Conservation (phyloP, 441 rosid species). For the Bocquillonia castaneifolia region DNA sequence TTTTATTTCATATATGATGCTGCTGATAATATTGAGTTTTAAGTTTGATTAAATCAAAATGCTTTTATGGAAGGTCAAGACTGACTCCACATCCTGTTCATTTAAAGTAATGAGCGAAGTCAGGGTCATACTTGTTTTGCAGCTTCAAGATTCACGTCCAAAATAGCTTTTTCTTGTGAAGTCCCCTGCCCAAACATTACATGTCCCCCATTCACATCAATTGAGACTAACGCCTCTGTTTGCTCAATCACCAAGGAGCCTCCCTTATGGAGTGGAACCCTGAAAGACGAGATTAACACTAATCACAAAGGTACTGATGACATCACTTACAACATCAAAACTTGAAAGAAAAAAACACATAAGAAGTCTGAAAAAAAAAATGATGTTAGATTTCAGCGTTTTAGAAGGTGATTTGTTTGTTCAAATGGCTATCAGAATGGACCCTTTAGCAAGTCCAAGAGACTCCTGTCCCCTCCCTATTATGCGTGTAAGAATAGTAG, state of each 20-base stretch:
- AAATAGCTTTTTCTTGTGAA: conserved; percentile 85
- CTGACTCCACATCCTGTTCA: conserved; percentile 6
- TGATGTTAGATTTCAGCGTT: not conserved
- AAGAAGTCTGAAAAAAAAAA: not conserved
- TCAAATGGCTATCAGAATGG: not conserved
- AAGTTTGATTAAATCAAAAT: not conserved
- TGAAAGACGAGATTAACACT: conserved; percentile 29
- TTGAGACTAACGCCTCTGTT: conserved; percentile 94
- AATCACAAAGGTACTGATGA: conserved; percentile 3
- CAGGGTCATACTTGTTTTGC: conserved; percentile 67
- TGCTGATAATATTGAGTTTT: not conserved
- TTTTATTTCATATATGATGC: not conserved
- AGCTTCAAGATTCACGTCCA: conserved; percentile 91
- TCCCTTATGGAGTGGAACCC: conserved; percentile 85
- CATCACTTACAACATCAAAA: not conserved
- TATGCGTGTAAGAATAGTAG: no score
- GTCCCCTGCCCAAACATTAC: conserved; percentile 84
- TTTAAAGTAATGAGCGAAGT: conserved; percentile 6
- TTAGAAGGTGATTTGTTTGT: not conserved
- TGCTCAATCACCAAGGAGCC: conserved; percentile 97
- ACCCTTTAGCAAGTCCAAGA: no score
- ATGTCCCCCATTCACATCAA: conserved; percentile 98
- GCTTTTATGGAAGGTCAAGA: not conserved
- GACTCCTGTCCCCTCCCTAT: no score
- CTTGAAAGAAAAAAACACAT: not conserved